These are phyloP conservation scores for Barnettozyma hawaiiensis DNA, from an alignment of 1,139 yeast genomes.

Conservation along the genomic window DNA sequence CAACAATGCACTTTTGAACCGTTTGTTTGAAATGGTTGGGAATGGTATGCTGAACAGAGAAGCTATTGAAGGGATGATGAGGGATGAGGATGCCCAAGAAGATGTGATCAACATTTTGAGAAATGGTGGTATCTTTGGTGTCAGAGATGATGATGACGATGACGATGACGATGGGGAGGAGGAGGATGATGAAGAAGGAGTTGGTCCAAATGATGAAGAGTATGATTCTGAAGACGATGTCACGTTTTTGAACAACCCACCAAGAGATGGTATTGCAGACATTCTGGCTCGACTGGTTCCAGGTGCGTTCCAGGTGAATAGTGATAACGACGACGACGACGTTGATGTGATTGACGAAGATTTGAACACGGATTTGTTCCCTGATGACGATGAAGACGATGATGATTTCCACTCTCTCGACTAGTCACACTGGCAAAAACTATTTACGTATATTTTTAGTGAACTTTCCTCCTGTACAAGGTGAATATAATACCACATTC, in stretches of 20 bases:
- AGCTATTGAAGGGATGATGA: background rate
- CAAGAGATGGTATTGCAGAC: background rate
- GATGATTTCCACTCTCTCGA: background rate
- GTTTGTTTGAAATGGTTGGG: background rate
- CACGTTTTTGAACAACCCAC: background rate
- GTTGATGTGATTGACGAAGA: slow-evolving; percentile 9
- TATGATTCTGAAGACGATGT: background rate
- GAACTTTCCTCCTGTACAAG: slow-evolving; percentile 1
- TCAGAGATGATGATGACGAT: slow-evolving; percentile 14
- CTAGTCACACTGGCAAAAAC: background rate
- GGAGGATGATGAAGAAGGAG: slow-evolving; percentile 8
- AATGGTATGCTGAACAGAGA: background rate
- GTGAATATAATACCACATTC: background rate
- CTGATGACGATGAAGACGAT: background rate
- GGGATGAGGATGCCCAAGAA: background rate
- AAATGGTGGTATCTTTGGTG: slow-evolving; percentile 1
- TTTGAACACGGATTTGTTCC: background rate
- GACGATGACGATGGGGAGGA: slow-evolving; percentile 25
- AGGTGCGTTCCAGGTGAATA: background rate
- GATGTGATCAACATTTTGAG: background rate
- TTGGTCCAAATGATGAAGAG: slow-evolving; percentile 12
- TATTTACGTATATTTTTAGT: slow-evolving; percentile 10
- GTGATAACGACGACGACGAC: slow-evolving; percentile 5
- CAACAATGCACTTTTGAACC: background rate
- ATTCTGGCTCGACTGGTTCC: background rate